Base-by-base conservation (phyloP, 257 asterid genomes). In the Penstemon newberryi region DNA sequence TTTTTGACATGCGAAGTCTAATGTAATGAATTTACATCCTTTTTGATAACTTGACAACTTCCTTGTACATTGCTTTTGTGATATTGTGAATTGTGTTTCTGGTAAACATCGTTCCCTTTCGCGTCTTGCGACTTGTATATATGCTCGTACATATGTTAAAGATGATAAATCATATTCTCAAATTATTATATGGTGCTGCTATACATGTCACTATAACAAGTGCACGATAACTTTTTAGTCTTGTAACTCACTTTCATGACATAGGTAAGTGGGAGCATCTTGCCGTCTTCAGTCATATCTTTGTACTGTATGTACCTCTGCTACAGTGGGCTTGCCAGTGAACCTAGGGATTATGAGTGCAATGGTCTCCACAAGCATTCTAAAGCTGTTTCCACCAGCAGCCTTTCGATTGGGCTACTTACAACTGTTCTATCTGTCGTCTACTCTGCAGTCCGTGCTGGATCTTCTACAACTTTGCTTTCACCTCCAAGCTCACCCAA, bases 261-360 rank as follows among this genome's bases (percentile, higher is more conserved):
- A 55, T 56, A 92, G 98, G 92, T 92, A 8, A 54, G 86, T 19
- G 96, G 98, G 60, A 92, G 98, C 87, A 80, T 92, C 74, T 78
- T 92, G 81, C 98, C 98, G 52, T 79, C 98, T 62, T 87, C 96
- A 25, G 96, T 92, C 77, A 59, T 92, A 73, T 92, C 98, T 51
- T 47, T 92, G 74, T 92, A 92, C 78, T 92, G 98, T 83, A 87
- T 86, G 88, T 89, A 92, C 84, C 98, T 92, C 69, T 87, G 96
- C 87, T 92, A 92, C 75, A 87, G 92, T 73, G 98, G 96, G 13
- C 89, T 92, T 58, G 83, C 98, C 44, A 89, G 98, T 82, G 95
- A 89, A 77, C 96, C 96, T 39, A 84, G 98, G 78, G 96, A 91
- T 63, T 91, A 82, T 18, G 92, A 83, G 58, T 91, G 96, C 84